Percentiles rank a stretch among this genome's conserved stretches.
These are phyloP conservation scores for Helicostylum pulchrum DNA, from an alignment of 192 early-diverging fungal species.

Conservation along the genomic window DNA sequence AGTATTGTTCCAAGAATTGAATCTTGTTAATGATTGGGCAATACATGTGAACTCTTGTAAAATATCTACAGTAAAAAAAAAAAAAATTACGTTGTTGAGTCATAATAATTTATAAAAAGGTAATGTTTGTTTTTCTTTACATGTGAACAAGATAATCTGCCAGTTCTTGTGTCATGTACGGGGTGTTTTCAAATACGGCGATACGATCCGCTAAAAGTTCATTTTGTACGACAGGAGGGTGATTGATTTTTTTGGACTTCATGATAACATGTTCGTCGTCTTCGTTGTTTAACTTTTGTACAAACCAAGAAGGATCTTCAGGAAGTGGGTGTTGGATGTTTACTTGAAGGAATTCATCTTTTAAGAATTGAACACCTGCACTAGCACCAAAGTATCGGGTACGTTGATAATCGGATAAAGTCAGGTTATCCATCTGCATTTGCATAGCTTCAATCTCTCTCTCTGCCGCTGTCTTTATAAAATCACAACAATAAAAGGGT, in stretches of 20 bases:
- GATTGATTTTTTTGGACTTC: slow-evolving; percentile 13
- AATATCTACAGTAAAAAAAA: slow-evolving; percentile 14
- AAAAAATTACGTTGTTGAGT: neutral
- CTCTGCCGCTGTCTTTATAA: neutral
- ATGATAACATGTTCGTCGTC: slow-evolving; percentile 31
- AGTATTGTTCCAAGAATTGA: slow-evolving; percentile 25
- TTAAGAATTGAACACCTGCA: slow-evolving; percentile 67
- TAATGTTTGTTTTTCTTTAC: slow-evolving; percentile 3
- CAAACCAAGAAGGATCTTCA: slow-evolving; percentile 37
- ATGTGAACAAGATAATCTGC: slow-evolving; percentile 21
- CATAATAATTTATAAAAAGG: neutral
- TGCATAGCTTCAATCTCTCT: slow-evolving; percentile 25
- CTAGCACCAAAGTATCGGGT: slow-evolving; percentile 70
- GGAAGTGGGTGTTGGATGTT: slow-evolving; percentile 32
- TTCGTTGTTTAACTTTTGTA: slow-evolving; percentile 41
- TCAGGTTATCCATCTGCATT: slow-evolving; percentile 52
- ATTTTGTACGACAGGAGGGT: neutral
- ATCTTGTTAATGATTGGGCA: slow-evolving; percentile 32
- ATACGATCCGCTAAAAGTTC: slow-evolving; percentile 1
- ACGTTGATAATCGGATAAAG: slow-evolving; percentile 61
- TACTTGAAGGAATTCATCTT: slow-evolving; percentile 40
- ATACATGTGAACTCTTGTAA: slow-evolving; percentile 14
- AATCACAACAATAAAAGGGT: neutral
- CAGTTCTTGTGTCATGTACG: slow-evolving; percentile 13
- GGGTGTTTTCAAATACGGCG: slow-evolving; percentile 2